Percentiles rank a stretch among this genome's conserved stretches.
phyloP scores from a whole-genome alignment of 202 grass and related monocot species.

The Bolboschoenoplectus hybrid region DNA sequence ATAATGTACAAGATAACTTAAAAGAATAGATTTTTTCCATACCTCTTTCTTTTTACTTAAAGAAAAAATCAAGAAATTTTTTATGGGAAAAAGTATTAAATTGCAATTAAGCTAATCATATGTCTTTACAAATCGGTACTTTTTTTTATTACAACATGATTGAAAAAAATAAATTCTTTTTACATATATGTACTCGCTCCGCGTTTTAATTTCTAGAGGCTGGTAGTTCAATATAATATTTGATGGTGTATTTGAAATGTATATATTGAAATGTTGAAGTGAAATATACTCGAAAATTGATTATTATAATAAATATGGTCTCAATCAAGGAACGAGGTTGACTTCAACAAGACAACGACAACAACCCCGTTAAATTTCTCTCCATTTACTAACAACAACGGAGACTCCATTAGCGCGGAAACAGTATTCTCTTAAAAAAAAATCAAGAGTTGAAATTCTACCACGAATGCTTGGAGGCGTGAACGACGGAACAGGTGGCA shows the following conservation, averaged over 20 bases:
- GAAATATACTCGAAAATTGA: neutral
- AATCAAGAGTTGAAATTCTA: neutral
- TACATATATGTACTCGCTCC: too few relatives aligned
- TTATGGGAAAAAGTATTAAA: too few relatives aligned
- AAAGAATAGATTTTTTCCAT: too few relatives aligned
- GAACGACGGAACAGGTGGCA: neutral
- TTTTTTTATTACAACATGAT: too few relatives aligned
- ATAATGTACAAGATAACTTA: too few relatives aligned
- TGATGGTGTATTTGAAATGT: too few relatives aligned
- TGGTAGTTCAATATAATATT: neutral
- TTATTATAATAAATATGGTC: neutral
- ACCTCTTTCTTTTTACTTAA: too few relatives aligned
- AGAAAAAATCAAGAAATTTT: too few relatives aligned
- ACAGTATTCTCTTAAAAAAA: neutral
- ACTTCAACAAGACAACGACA: neutral
- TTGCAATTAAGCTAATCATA: too few relatives aligned
- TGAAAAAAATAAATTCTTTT: too few relatives aligned
- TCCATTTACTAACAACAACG: neutral
- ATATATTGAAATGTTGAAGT: neutral
- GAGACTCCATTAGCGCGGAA: neutral
- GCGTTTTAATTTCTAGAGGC: too few relatives aligned
- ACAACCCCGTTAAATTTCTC: neutral
- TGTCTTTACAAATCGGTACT: too few relatives aligned
- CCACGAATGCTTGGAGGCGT: conserved; percentile 13
- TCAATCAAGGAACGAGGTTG: neutral